These are phyloP conservation scores for Dactylorhiza incarnata DNA, from an alignment of 106 monocot species.

Conservation along the genomic window DNA sequence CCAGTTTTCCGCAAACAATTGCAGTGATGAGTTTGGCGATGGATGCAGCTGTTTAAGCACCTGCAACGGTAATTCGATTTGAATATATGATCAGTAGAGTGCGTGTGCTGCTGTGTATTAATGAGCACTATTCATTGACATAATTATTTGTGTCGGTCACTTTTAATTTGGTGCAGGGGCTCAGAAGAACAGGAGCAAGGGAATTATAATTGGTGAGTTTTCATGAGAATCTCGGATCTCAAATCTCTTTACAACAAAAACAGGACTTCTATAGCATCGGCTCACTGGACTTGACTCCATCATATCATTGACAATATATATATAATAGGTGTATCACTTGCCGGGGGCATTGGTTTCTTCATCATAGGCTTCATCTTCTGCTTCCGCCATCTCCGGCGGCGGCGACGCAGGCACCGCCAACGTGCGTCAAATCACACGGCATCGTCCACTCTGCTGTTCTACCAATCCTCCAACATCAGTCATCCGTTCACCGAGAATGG, in stretches of 20 bases:
- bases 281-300: neutral
- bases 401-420: neutral
- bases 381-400: neutral
- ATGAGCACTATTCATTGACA: neutral
- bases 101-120: neutral
- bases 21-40: neutral
- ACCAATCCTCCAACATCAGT: constrained; percentile 9
- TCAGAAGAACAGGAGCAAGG: constrained; percentile 2
- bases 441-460: neutral
- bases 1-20: neutral
- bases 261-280: neutral
- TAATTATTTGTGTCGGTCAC: too few relatives aligned
- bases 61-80: constrained; percentile 7
- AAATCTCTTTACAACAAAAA: neutral
- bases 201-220: constrained; percentile 1
- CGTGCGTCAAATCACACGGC: neutral
- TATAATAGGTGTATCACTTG: neutral
- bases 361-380: neutral
- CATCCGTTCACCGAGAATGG: constrained; percentile 8
- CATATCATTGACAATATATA: too few relatives aligned
- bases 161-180: neutral
- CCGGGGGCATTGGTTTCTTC: neutral
- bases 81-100: neutral
- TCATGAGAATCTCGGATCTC: neutral
- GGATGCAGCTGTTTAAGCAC: neutral